Evolutionary conservation across 176 grass and related monocot genomes (phyloP), one percentile per base, ranked within the genome.

Genomic region (Carex myosuroides): DNA sequence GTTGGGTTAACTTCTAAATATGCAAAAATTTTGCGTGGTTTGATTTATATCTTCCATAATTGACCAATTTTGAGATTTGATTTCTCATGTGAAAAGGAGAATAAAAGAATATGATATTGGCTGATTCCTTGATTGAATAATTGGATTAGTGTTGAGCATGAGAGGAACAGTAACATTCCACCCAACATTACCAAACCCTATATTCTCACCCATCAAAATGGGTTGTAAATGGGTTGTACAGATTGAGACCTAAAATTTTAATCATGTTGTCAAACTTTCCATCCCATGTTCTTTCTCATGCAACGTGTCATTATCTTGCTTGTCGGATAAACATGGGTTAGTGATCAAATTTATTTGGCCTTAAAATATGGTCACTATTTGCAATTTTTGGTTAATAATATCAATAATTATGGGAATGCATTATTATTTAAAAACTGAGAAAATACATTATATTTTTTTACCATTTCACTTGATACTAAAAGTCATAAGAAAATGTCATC

Each of bases 171-270:
- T 48, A 66, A 83, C 81, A 44, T 41, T 48, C 29, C 26, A 83
- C 81, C 81, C 69, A 83, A 64, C 79, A 81, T 64, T 3, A 81
- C 35, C 79, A 81, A 64, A 81, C 16, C 58, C 56, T 48, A 18
- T 33, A 18, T 80, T 79, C 22, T 80, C 55, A 53, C 44, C 44
- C 73, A 55, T 54, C 48, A 57, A 78, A 44, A 39, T 39, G 37
- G 37, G 73, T 56, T 78, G 73, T 78, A 78, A 44, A 39, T 39
- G 37, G 37, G 73, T 56, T 78, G 73, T 78, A 78, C 24, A 32
- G 50, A 57, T 13, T 11, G 50, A 57, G 52, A 78, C 48, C 73
- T 13, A 17, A 44, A 17, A 44, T 44, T 44, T 8, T 44, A 8
- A 44, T 30, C 44, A 52, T 30, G 71, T 54, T 75, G 22, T 53